Conservation (phyloP, 2,329 filamentous ascomycete species). For the Venturia effusa region DNA sequence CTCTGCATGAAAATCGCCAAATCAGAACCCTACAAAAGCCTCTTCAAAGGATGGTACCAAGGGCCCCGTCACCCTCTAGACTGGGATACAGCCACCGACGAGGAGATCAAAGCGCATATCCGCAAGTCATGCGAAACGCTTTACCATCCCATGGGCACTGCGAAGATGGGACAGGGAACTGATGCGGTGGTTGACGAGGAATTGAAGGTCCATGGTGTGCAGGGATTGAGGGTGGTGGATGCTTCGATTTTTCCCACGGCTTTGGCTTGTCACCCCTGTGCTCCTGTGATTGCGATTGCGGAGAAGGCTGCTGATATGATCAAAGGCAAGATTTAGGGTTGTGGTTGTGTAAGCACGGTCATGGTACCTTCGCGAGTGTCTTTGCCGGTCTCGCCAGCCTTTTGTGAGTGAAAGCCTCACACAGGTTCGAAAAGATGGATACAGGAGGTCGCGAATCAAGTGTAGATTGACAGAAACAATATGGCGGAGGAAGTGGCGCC, state of each 20-base stretch:
- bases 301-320: constrained; percentile 11
- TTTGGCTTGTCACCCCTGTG: constrained; percentile 14
- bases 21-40: constrained; percentile 1
- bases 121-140: constrained; percentile 11
- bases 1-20: constrained; percentile 3
- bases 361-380: no score
- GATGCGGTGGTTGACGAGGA: constrained; percentile 25
- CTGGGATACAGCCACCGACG: constrained; percentile 7
- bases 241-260: constrained; percentile 27
- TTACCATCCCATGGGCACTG: constrained; percentile 23
- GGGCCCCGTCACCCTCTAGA: constrained; percentile 1
- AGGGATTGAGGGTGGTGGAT: constrained; percentile 26
- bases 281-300: constrained; percentile 10
- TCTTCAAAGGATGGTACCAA: constrained; percentile 7
- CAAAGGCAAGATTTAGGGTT: background rate
- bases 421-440: no score
- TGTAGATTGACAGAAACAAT: no score
- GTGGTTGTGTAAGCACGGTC: background rate
- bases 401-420: no score
- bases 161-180: constrained; percentile 21
- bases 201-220: constrained; percentile 23
- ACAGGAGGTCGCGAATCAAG: no score
- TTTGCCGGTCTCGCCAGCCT: no score
- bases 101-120: constrained; percentile 7
- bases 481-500: no score